Base-by-base conservation (phyloP, 306 rosid species). In the Trifolium subterraneum region DNA sequence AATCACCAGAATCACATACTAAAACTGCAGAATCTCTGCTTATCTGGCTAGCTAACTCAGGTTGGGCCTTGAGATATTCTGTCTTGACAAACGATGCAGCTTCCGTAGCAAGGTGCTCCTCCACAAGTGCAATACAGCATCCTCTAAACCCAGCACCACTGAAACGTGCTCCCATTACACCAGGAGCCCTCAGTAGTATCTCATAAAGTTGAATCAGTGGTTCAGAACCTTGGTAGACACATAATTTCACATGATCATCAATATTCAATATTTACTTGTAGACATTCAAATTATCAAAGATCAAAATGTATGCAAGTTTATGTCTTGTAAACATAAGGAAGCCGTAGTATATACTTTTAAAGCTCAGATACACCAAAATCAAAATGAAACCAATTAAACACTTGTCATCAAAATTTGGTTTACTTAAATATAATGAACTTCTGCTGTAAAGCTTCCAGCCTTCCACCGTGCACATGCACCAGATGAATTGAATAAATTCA, bases 141-240 rank as follows among this genome's bases (percentile, higher is more conserved):
- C 99, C 99, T 85, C 97, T 83, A 65, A 94, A 94, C 63, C 99
- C 97, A 27, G 99, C 99, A 16, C 99, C 99, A 33, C 97, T 92
- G 78, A 94, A 92, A 72, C 97, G 91, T 42, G 97, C 92, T 73
- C 97, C 99, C 70, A 79, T 84, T 10, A 91, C 91, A 29, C 97
- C 98, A 9, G 95, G 96, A 58, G 97, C 90, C 72, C 82, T 87
- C 85, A 87, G 64, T 72, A 94, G 88, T 64, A 90, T 86, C 89
- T 88, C 88, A 16, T 87, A 90, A 38, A 94, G 85, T 80, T 90
- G 97, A 63, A 90, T 87, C 42, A 94, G 70, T 42, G 96, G 97
- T 80, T 87, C 90, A 18, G 86, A 79, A 74, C 99, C 99, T 90
- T 63, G 51, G 33, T 42, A 72, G 52, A 59, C 73, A 74, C 56